A percentile compares a stretch with the other conserved stretches of the same genome.
Conservation (phyloP, 768 basidiomycete genomes). For the Kwoniella newhampshirensis region DNA sequence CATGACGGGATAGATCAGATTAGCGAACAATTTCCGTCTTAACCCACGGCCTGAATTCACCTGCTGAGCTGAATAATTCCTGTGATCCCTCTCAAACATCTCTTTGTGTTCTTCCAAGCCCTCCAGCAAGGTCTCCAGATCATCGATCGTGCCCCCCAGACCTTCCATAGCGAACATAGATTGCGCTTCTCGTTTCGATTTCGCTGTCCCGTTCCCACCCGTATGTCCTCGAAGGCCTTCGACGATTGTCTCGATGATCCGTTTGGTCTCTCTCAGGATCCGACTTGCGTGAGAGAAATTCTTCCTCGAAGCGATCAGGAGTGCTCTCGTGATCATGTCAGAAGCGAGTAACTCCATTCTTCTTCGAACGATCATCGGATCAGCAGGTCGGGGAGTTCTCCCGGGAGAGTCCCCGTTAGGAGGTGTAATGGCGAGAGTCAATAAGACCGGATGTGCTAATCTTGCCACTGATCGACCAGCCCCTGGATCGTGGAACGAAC, state of each 20-base stretch:
- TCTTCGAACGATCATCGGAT: slow-evolving; percentile 80
- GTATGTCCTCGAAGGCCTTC: slow-evolving; percentile 60
- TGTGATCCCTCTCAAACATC: slow-evolving; percentile 85
- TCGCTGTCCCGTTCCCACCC: slow-evolving; percentile 53
- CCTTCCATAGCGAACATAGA: slow-evolving; percentile 72
- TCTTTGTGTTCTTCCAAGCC: slow-evolving; percentile 88
- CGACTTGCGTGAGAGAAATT: slow-evolving; percentile 88
- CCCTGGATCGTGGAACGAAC: slow-evolving; percentile 88
- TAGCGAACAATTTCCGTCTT: background rate
- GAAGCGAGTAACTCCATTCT: slow-evolving; percentile 94
- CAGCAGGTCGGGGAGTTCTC: slow-evolving; percentile 23
- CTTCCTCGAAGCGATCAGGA: slow-evolving; percentile 86
- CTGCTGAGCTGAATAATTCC: slow-evolving; percentile 97
- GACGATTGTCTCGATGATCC: slow-evolving; percentile 86
- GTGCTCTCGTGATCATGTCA: slow-evolving; percentile 93
- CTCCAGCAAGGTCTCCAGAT: slow-evolving; percentile 80
- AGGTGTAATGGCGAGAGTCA: slow-evolving; percentile 88
- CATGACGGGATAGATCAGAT: slow-evolving; percentile 9
- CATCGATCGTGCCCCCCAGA: slow-evolving; percentile 79
- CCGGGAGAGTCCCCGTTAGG: slow-evolving; percentile 50
- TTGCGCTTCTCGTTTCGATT: slow-evolving; percentile 76
- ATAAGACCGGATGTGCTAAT: slow-evolving; percentile 87
- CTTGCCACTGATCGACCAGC: slow-evolving; percentile 79
- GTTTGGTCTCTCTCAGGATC: slow-evolving; percentile 72
- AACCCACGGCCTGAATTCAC: slow-evolving; percentile 54